Evolutionary conservation across 2,329 filamentous ascomycete genomes (phyloP), one percentile per base, ranked within the genome.

Genomic region (Colletotrichum limetticola): DNA sequence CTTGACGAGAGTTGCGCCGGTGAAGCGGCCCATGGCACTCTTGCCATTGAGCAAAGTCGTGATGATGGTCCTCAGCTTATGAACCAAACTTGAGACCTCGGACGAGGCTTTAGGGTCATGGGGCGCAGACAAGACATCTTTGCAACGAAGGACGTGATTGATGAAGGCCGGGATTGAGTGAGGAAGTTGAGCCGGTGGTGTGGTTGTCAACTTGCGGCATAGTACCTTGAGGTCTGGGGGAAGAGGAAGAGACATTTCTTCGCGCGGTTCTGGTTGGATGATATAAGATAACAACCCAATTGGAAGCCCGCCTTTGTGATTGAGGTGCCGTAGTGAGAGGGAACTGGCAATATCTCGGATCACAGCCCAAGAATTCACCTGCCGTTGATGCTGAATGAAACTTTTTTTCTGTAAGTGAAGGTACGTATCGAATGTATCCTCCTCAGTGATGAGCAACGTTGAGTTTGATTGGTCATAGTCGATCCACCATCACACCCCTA

Each of bases 1-100:
- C 84, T 98, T 98, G 81, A 95, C 89, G 61, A 98, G 83, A 19
- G 93, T 91, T 56, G 94, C 90, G 7, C 92, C 95, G 22, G 92
- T 89, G 84, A 96, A 97, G 78, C 94, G 90, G 56, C 92, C 94
- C 77, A 95, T 91, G 2, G 90, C 80, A 60, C 85, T 94, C 71
- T 92, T 92, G 68, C 96, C 95, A 79, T 94, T 93, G 42, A 98
- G 85, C 16, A 98, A 86, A 14, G 93, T 91, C 1, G 91, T 92
- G 72, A 98, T 86, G 66, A 94, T 91, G 5, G 93, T 94, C 80
- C 93, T 94, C 78, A 97, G 87, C 80, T 94, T 96, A 82, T 97
- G 94, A 1, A 97, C 88, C 24, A 95, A 88, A n/a, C 93, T 85
- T 0, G 91, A 84, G 56, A 87, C 86, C 72, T 96, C 94, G 0